These are phyloP conservation scores for Mimosa pudica DNA, from an alignment of 306 rosid genomes.

Conservation along the genomic window DNA sequence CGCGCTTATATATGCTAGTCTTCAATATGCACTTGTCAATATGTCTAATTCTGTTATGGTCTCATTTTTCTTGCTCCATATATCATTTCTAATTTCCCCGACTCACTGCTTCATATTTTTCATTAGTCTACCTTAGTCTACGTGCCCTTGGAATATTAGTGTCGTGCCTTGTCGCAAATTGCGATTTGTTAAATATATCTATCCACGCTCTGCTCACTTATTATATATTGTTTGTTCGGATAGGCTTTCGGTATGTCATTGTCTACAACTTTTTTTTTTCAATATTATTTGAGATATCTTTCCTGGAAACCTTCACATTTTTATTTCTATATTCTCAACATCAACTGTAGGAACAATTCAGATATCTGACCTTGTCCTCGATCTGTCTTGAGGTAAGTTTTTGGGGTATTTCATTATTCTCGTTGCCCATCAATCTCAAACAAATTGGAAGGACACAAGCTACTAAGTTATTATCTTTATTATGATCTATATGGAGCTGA, in stretches of 20 bases:
- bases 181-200: constrained; percentile 1
- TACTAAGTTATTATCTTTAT: not conserved
- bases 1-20: not conserved
- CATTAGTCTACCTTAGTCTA: constrained; percentile 39
- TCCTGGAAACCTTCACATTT: constrained; percentile 26
- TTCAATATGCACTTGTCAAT: not conserved
- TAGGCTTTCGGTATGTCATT: constrained; percentile 25
- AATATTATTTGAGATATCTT: constrained; percentile 22
- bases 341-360: constrained; percentile 41
- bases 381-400: constrained; percentile 24
- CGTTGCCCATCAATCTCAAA: constrained; percentile 26
- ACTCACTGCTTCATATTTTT: constrained; percentile 34
- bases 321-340: constrained; percentile 36
- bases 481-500: not conserved
- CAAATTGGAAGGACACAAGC: not conserved
- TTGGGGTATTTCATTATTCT: constrained; percentile 3
- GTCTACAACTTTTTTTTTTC: not conserved
- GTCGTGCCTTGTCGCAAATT: constrained; percentile 36
- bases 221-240: constrained; percentile 1
- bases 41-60: not conserved
- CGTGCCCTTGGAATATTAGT: constrained; percentile 39
- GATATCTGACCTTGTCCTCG: constrained; percentile 36
- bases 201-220: not conserved
- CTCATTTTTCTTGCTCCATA: not conserved
- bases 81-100: constrained; percentile 4